Conservation (phyloP, 2,329 filamentous ascomycete species). For the Fusarium sp. region DNA sequence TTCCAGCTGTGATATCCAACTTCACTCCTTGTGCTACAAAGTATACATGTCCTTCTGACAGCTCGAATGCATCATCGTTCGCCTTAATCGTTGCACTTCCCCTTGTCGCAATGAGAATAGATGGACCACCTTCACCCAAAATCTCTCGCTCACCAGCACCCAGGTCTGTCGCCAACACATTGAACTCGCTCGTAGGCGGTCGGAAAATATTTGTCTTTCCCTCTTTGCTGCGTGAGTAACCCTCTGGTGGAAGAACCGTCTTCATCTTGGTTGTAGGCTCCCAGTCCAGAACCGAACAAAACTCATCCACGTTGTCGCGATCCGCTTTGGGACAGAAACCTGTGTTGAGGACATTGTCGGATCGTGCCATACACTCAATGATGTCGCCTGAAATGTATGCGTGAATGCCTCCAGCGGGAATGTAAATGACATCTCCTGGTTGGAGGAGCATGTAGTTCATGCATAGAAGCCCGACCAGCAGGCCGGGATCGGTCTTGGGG, state of each 20-base stretch:
- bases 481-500: slow-evolving; percentile 72
- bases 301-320: slow-evolving; percentile 73
- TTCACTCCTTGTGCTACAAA: slow-evolving; percentile 41
- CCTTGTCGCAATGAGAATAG: slow-evolving; percentile 40
- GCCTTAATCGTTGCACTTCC: slow-evolving; percentile 37
- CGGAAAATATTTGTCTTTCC: slow-evolving; percentile 73
- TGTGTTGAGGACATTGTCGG: slow-evolving; percentile 79
- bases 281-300: slow-evolving; percentile 73
- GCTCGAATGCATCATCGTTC: slow-evolving; percentile 36
- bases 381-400: slow-evolving; percentile 80
- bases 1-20: slow-evolving; percentile 36
- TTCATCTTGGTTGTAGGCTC: slow-evolving; percentile 69
- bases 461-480: slow-evolving; percentile 75
- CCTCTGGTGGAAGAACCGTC: slow-evolving; percentile 63
- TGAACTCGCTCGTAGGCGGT: slow-evolving; percentile 79
- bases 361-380: slow-evolving; percentile 82
- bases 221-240: slow-evolving; percentile 63
- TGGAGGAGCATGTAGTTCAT: slow-evolving; percentile 80
- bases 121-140: slow-evolving; percentile 36
- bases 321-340: slow-evolving; percentile 79
- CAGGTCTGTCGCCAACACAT: slow-evolving; percentile 73
- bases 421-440: slow-evolving; percentile 75
- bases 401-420: slow-evolving; percentile 80
- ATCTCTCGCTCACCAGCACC: slow-evolving; percentile 68
- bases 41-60: slow-evolving; percentile 43